Conservation (phyloP, 192 early-diverging fungal species). For the Coemansia umbellata region DNA sequence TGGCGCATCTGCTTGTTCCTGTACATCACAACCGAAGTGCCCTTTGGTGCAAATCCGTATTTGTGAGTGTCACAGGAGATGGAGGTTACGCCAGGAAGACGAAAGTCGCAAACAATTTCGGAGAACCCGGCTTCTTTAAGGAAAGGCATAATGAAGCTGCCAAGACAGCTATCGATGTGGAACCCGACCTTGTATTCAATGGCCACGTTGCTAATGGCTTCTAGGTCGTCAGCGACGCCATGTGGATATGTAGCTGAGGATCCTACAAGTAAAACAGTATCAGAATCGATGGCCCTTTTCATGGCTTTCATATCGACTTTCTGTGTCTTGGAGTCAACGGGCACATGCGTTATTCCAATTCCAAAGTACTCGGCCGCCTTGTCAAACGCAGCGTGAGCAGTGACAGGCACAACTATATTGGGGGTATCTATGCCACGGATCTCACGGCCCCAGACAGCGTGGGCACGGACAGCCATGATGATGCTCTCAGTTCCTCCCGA, state of each 20-base stretch:
- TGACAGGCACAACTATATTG: conserved; percentile 92
- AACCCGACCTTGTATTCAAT: conserved; percentile 77
- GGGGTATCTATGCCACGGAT: conserved; percentile 78
- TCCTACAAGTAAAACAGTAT: conserved; percentile 89
- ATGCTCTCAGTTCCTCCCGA: conserved; percentile 94
- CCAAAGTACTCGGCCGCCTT: conserved; percentile 92
- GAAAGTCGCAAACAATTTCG: conserved; percentile 77
- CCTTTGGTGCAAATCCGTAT: conserved; percentile 98
- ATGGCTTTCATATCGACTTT: conserved; percentile 76
- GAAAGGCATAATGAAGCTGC: conserved; percentile 92
- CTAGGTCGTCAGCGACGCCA: conserved; percentile 89
- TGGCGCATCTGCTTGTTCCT: conserved; percentile 70
- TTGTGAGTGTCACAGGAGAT: conserved; percentile 98
- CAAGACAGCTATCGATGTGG: conserved; percentile 95
- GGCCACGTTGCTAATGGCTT: conserved; percentile 71
- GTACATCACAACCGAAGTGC: conserved; percentile 95
- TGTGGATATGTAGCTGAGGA: conserved; percentile 93
- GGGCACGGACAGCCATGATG: conserved; percentile 91
- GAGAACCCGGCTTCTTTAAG: conserved; percentile 90
- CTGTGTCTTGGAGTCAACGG: conserved; percentile 72
- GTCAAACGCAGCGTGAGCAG: conserved; percentile 92
- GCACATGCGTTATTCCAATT: conserved; percentile 81
- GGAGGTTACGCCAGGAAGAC: conserved; percentile 86
- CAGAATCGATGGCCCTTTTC: conserved; percentile 75
- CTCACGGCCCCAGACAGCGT: conserved; percentile 81